Base-by-base conservation (phyloP, 495 filamentous ascomycete genomes). In the Trichocladium uniseriatum region DNA sequence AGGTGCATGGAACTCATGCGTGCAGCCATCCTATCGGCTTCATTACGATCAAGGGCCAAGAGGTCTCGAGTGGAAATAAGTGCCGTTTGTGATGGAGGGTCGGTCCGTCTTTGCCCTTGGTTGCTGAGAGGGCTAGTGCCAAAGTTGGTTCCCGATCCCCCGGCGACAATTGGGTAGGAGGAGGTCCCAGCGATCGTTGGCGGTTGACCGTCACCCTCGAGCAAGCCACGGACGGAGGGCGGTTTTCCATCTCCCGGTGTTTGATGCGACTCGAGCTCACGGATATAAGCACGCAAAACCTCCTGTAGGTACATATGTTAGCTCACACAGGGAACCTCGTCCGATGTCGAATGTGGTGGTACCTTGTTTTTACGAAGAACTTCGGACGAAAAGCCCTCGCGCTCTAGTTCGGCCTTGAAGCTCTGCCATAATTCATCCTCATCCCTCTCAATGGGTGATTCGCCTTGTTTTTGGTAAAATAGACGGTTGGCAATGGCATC, bases 211-310 rank as follows among this genome's bases (percentile, higher is more conserved):
- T 40, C 53, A 39, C 27, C 49, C 40, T 27, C 61, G 8, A 73
- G 58, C 24, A 72, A 56, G 6, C 66, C 67, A 20, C 62, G 69
- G 35, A 72, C 67, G 0, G 67, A 68, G 22, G 69, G 69, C 8
- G 70, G 63, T 34, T 51, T 57, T 37, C 63, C 65, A 52, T 61
- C 64, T 29, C 61, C 55, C 9, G 52, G 43, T 9, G 48, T 58
- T 37, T 59, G 51, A 51, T 66, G 58, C 31, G 68, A 60, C 49
- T 78, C 69, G 50, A 78, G 62, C 58, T 77, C 67, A 18, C 74
- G 69, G 42, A 79, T 77, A 52, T 78, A 77, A 28, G 76, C 74
- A 48, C 71, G 65, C 11, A 79, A 62, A 18, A 77, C 67, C 53
- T 76, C 74, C 74, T 78, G 54, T 42, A 14, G 22, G 10, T 8